phyloP scores from a whole-genome alignment of 345 rosid species.

The Geranium rotundifolium region DNA sequence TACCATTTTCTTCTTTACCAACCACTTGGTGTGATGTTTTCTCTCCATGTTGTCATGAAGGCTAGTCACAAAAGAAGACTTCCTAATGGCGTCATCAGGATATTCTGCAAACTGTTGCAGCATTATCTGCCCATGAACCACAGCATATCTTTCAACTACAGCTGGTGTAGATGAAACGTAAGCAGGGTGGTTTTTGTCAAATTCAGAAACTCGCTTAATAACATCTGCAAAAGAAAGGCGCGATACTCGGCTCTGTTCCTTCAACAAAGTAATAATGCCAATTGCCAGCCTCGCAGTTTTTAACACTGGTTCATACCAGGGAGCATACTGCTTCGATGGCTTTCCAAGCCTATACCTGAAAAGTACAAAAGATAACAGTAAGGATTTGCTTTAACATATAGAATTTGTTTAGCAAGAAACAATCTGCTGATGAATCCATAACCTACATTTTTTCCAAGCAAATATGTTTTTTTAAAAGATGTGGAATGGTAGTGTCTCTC shows the following conservation, averaged over 20 bases:
- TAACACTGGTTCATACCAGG: constrained; percentile 60
- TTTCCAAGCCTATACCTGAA: constrained; percentile 83
- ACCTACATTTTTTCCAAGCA: neutral
- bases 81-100: constrained; percentile 38
- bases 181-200: constrained; percentile 34
- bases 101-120: constrained; percentile 56
- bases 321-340: constrained; percentile 71
- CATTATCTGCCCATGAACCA: constrained; percentile 75
- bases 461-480: too few relatives aligned
- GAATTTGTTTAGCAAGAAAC: too few relatives aligned
- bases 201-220: constrained; percentile 37
- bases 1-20: constrained; percentile 48
- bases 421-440: neutral
- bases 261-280: constrained; percentile 49
- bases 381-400: neutral
- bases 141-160: constrained; percentile 58
- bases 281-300: constrained; percentile 63
- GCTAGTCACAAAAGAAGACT: constrained; percentile 44
- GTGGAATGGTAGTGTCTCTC: too few relatives aligned
- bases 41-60: constrained; percentile 61
- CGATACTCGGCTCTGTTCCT: constrained; percentile 43
- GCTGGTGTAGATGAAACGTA: constrained; percentile 49
- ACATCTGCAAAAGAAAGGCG: constrained; percentile 54
- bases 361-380: constrained; percentile 3
- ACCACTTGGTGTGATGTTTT: constrained; percentile 68